Evolutionary conservation across 805 yeast genomes (phyloP).

Genomic region (Ogataea trehalophila): DNA sequence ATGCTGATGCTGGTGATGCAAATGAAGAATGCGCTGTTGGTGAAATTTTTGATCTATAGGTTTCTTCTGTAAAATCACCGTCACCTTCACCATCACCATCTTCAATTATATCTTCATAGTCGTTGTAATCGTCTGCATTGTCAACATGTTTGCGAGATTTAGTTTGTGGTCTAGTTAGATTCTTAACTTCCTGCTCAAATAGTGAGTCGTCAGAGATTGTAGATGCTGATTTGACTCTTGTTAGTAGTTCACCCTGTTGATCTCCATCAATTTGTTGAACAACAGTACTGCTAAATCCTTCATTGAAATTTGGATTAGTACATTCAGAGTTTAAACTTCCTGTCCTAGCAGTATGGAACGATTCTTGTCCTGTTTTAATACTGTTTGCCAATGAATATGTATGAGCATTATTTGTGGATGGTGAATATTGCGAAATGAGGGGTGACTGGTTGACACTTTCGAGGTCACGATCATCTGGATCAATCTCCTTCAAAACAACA

Average conservation of each 20-base stretch:
- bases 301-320: neutral
- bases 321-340: conserved; percentile 1
- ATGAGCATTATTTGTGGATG: conserved; percentile 1
- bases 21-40: neutral
- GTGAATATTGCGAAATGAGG: no score
- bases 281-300: neutral
- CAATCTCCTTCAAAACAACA: no score
- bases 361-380: conserved; percentile 17
- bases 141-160: neutral
- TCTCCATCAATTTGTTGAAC: no score
- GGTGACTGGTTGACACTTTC: no score
- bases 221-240: conserved; percentile 9
- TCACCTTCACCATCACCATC: conserved; percentile 1
- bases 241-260: neutral
- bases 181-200: conserved; percentile 8
- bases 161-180: neutral
- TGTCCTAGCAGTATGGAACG: conserved; percentile 21
- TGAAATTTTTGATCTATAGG: neutral
- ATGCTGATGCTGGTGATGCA: neutral
- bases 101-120: conserved; percentile 18
- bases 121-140: conserved; percentile 8
- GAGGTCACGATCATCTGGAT: no score
- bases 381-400: conserved; percentile 12
- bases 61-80: neutral
- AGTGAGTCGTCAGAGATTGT: conserved; percentile 14